Conservation (phyloP, 441 rosid species). For the Monsonia emarginata region DNA sequence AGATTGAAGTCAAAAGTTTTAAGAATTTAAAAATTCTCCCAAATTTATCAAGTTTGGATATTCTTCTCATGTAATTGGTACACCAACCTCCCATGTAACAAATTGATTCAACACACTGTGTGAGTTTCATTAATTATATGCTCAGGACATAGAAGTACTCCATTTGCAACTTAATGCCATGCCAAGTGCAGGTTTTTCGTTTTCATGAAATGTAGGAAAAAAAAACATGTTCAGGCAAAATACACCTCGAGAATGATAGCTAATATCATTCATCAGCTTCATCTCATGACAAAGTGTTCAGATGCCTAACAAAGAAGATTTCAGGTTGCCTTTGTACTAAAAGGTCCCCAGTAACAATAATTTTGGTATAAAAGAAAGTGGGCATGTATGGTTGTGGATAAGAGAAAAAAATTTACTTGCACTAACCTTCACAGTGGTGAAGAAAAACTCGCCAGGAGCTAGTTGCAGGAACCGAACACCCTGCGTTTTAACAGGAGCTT, state of each 20-base stretch:
- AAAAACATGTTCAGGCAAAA: neutral
- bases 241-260: no score
- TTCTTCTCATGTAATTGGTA: no score
- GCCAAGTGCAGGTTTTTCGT: neutral
- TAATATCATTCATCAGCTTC: no score
- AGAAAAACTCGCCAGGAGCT: constrained; percentile 95
- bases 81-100: neutral
- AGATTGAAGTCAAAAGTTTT: no score
- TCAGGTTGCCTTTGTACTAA: neutral
- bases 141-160: no score
- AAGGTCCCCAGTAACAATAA: neutral
- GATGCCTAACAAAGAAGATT: neutral
- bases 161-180: no score
- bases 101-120: neutral
- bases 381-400: neutral
- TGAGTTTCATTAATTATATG: neutral
- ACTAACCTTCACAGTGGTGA: constrained; percentile 80
- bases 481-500: constrained; percentile 86
- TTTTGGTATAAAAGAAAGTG: neutral
- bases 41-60: no score
- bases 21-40: no score
- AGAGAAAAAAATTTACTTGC: constrained; percentile 5
- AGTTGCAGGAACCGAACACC: constrained; percentile 91
- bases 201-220: neutral
- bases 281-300: neutral